A percentile compares a stretch with the other conserved stretches of the same genome.
These are phyloP conservation scores for Pittosporum tobira DNA, from an alignment of 129 eudicot genomes.

Conservation along the genomic window DNA sequence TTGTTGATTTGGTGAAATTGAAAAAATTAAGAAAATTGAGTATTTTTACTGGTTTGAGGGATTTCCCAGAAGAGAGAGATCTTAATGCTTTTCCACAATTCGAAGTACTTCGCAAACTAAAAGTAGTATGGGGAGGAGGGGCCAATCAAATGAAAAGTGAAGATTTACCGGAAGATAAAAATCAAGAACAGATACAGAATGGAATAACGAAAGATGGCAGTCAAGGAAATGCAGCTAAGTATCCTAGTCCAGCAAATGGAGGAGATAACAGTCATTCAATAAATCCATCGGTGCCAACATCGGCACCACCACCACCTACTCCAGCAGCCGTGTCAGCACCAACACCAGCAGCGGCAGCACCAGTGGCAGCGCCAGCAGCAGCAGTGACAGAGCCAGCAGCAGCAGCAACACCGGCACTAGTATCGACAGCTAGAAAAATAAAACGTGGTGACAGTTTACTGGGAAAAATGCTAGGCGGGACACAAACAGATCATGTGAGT, in stretches of 20 bases:
- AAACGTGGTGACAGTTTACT: too few species aligned
- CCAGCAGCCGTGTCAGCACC: neutral
- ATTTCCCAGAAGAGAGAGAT: constrained; percentile 23
- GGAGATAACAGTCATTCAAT: neutral
- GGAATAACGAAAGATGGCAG: too few species aligned
- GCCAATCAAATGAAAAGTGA: neutral
- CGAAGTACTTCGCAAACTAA: constrained; percentile 22
- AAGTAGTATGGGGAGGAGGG: constrained; percentile 38
- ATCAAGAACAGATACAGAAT: constrained; percentile 6
- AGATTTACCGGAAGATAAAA: neutral
- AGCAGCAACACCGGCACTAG: neutral
- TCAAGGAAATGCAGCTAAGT: constrained; percentile 15
- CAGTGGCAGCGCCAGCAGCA: neutral
- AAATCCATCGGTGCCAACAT: neutral
- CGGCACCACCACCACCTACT: too few species aligned
- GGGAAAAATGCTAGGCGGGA: too few species aligned
- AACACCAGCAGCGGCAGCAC: neutral
- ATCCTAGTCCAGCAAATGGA: neutral
- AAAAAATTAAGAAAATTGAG: constrained; percentile 30
- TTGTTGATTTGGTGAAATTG: constrained; percentile 24
- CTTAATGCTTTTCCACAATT: constrained; percentile 18
- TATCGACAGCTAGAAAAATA: too few species aligned
- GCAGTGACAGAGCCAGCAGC: too few species aligned
- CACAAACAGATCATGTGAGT: neutral
- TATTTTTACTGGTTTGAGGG: constrained; percentile 29